A percentile compares a stretch with the other conserved stretches of the same genome.
These are phyloP conservation scores for Pseudozyma tsukubaensis DNA, from an alignment of 1,284 basidiomycete genomes.

Conservation along the genomic window DNA sequence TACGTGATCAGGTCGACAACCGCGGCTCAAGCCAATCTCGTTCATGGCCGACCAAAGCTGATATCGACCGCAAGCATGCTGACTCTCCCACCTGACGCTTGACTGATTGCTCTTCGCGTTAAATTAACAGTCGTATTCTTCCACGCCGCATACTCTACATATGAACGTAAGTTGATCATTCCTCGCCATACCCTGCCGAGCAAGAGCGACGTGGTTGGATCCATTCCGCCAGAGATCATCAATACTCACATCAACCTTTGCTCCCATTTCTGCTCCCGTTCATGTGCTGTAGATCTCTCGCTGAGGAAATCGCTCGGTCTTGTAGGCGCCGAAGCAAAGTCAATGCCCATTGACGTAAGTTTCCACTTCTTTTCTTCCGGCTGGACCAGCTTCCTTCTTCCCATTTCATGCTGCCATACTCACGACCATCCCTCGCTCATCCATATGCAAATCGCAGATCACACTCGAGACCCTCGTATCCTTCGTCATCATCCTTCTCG, in stretches of 20 bases:
- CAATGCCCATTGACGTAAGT: constrained; percentile 56
- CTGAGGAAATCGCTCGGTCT: constrained; percentile 55
- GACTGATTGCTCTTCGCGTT: too few species aligned
- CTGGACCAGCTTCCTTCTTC: background rate
- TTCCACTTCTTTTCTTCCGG: background rate
- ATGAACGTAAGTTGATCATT: constrained; percentile 46
- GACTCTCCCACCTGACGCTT: too few species aligned
- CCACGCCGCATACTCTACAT: constrained; percentile 61
- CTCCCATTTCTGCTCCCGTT: background rate
- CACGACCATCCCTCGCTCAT: background rate
- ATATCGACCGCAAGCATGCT: too few species aligned
- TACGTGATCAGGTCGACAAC: constrained; percentile 16
- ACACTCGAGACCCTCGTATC: constrained; percentile 77
- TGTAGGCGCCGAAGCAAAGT: constrained; percentile 28
- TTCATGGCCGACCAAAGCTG: too few species aligned
- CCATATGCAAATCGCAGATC: constrained; percentile 72
- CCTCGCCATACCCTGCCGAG: too few species aligned
- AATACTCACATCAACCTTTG: constrained; percentile 1
- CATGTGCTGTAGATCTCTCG: constrained; percentile 36
- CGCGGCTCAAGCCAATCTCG: too few species aligned
- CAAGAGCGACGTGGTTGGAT: too few species aligned
- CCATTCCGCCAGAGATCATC: too few species aligned
- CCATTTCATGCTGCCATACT: background rate
- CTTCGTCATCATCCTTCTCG: constrained; percentile 78
- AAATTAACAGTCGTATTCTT: constrained; percentile 46